Evolutionary conservation across 345 rosid species (phyloP).

Genomic region (Camelina neglecta): DNA sequence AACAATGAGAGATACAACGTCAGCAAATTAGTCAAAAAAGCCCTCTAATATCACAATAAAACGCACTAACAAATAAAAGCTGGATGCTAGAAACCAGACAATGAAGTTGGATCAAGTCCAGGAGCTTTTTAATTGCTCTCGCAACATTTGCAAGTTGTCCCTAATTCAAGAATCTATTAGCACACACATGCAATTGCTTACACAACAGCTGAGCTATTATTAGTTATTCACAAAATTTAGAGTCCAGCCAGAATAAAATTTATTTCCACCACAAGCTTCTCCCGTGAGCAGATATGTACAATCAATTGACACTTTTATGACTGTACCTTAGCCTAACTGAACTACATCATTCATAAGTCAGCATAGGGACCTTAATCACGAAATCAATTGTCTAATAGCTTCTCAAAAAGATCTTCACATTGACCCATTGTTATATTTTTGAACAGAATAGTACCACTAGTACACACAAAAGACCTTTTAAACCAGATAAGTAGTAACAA

Average conservation of each 20-base stretch:
- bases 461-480: constrained; percentile 1
- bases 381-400: background rate
- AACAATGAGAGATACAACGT: constrained; percentile 12
- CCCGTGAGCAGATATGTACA: background rate
- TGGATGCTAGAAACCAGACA: constrained; percentile 31
- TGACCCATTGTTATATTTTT: background rate
- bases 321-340: background rate
- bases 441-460: constrained; percentile 1
- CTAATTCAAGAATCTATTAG: constrained; percentile 1
- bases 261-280: background rate
- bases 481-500: constrained; percentile 8
- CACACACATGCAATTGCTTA: constrained; percentile 1
- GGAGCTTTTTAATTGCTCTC: background rate
- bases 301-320: background rate
- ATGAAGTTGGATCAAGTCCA: background rate
- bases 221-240: background rate
- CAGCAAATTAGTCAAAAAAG: constrained; percentile 7
- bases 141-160: background rate
- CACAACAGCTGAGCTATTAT: background rate
- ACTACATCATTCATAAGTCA: background rate
- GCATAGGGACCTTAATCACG: background rate
- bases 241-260: background rate
- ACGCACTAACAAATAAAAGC: constrained; percentile 4
- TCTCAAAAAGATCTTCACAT: background rate
- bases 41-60: constrained; percentile 9